Evolutionary conservation across 352 stramenopile genomes (phyloP).

Genomic region (Hyaloperonospora arabidopsidis): DNA sequence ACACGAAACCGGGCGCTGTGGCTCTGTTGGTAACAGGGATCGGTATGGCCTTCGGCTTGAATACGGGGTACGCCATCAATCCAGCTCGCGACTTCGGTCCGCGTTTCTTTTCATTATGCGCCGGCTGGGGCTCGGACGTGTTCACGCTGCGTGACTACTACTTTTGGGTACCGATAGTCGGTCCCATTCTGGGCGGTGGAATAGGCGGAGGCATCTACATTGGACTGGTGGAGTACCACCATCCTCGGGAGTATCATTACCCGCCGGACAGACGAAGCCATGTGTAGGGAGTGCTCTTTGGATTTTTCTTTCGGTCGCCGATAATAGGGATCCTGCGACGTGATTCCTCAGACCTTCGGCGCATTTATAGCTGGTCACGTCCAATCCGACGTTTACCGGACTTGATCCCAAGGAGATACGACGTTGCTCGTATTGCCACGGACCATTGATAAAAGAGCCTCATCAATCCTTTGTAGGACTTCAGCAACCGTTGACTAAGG

Average conservation of each 20-base stretch:
- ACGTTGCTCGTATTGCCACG: no score
- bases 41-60: constrained; percentile 67
- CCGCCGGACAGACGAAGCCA: no score
- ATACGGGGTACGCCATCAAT: constrained; percentile 68
- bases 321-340: no score
- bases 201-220: constrained; percentile 38
- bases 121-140: constrained; percentile 34
- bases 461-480: no score
- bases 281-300: no score
- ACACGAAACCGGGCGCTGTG: constrained; percentile 34
- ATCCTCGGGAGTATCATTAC: constrained; percentile 38
- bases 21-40: constrained; percentile 52
- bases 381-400: no score
- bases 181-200: constrained; percentile 34
- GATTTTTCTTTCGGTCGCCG: no score
- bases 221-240: constrained; percentile 36
- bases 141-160: constrained; percentile 38
- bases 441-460: no score
- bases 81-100: constrained; percentile 48
- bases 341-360: no score
- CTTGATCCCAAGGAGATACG: no score
- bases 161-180: constrained; percentile 60
- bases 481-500: no score
- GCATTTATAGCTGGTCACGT: no score
- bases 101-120: constrained; percentile 35